Base-by-base conservation (phyloP, 176 grass and related monocot species). In the Calamus simplicifolius region DNA sequence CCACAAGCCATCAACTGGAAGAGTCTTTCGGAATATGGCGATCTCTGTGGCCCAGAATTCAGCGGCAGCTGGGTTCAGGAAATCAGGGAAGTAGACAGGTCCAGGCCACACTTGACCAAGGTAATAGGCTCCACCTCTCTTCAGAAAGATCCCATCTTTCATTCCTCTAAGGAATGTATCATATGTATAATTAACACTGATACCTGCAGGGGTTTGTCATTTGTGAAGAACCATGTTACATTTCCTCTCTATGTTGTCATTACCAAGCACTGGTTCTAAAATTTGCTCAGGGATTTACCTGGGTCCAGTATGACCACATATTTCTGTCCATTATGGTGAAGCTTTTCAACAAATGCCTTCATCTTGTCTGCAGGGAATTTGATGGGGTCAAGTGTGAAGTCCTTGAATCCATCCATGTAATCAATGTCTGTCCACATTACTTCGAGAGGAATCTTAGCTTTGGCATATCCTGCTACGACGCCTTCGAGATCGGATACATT, bases 351-450 rank as follows among this genome's bases (percentile, higher is more conserved):
- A 49, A 96, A 87, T 23, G 21, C 54, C 2, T 70, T 80, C 74
- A 96, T 72, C 4, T 61, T 56, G 6, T 58, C 64, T 16, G 65
- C 67, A 23, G 80, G 80, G 52, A 96, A 96, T 55, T 96, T 96
- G 19, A 87, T 58, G 2, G 77, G 86, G 35, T 90, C 66, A 0
- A 96, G 61, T 1, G 91, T 96, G 68, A 90, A 96, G 65, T 96
- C 91, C 71, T 90, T 79, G 83, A 19, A 90, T 8, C 53, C 74
- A 59, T 96, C 75, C 91, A 96, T 96, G 86, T 96, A 80, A 69
- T 96, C 91, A 19, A 96, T 96, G 75, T 96, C 86, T 7, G 83
- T 85, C 91, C 91, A 96, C 91, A 96, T 96, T 7, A 90, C 86
- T 71, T 96, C 91, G 15, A 96, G 55, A 4, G 91, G 91, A 21